Conservation (phyloP, 2,329 filamentous ascomycete species). For the Epichloe uncinata region DNA sequence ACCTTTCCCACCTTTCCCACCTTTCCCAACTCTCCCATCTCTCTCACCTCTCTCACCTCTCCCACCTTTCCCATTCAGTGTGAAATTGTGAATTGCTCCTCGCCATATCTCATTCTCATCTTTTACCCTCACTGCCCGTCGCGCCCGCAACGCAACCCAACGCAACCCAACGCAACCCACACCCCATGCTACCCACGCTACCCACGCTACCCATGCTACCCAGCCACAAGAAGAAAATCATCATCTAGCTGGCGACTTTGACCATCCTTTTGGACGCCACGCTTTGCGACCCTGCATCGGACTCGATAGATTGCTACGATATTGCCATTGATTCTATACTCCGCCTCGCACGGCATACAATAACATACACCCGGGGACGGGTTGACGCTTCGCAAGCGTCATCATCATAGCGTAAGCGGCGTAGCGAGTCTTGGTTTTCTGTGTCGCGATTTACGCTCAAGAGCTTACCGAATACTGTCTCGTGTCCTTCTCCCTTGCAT, state of each 20-base stretch:
- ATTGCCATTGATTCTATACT: background rate
- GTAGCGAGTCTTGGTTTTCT: background rate
- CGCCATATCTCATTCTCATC: background rate
- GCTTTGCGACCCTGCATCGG: background rate
- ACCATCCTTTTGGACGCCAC: background rate
- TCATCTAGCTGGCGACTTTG: background rate
- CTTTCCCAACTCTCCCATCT: too few species aligned
- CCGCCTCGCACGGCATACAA: background rate
- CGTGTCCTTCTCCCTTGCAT: background rate
- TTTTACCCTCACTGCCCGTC: background rate
- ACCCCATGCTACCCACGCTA: background rate
- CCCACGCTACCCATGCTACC: background rate
- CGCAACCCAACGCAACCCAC: background rate
- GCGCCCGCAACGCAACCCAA: background rate
- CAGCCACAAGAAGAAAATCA: background rate
- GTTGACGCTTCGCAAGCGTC: background rate
- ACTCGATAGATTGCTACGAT: background rate
- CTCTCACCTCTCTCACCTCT: too few species aligned
- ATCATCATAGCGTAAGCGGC: background rate
- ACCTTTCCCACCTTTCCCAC: too few species aligned
- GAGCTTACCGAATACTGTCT: background rate
- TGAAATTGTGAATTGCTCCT: background rate
- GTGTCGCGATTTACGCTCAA: background rate
- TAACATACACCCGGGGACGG: background rate
- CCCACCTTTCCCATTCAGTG: too few species aligned